Evolutionary conservation across 2,329 filamentous ascomycete species (phyloP).

Genomic region (Phialophora tarda): DNA sequence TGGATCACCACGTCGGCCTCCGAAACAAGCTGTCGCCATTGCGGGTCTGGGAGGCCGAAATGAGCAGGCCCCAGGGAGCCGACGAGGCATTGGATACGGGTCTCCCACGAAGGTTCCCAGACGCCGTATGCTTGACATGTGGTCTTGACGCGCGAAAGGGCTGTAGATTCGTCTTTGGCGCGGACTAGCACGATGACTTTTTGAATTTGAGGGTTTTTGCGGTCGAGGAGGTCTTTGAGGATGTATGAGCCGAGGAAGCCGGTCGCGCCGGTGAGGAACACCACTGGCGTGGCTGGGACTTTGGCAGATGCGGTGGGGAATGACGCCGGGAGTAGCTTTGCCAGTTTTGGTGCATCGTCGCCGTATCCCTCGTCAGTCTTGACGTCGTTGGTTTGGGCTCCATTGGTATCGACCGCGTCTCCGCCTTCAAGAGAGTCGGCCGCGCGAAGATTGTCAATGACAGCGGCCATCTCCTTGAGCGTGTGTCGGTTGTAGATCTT

Average conservation of each 20-base stretch:
- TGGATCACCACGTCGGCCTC: constrained; percentile 77
- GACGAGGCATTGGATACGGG: constrained; percentile 68
- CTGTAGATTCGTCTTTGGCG: constrained; percentile 65
- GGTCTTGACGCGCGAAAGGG: constrained; percentile 67
- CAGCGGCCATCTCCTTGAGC: constrained; percentile 60
- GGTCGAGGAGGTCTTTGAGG: constrained; percentile 72
- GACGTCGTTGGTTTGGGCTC: constrained; percentile 40
- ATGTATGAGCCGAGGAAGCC: constrained; percentile 88
- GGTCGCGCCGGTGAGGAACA: constrained; percentile 87
- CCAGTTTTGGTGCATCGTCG: constrained; percentile 54
- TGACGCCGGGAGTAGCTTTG: constrained; percentile 55
- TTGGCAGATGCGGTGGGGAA: constrained; percentile 46
- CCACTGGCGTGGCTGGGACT: constrained; percentile 55
- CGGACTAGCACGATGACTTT: constrained; percentile 79
- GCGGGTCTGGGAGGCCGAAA: constrained; percentile 71
- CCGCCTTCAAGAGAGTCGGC: constrained; percentile 43
- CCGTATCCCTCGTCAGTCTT: constrained; percentile 57
- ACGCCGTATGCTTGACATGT: constrained; percentile 78
- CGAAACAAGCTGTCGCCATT: constrained; percentile 69
- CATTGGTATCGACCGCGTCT: constrained; percentile 54
- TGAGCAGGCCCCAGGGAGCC: constrained; percentile 75
- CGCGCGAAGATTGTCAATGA: constrained; percentile 53
- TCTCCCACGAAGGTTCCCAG: constrained; percentile 73
- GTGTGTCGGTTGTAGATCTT: constrained; percentile 72
- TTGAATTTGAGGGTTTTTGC: constrained; percentile 56